Base-by-base conservation (phyloP, 495 filamentous ascomycete species). In the Viridothelium virens region DNA sequence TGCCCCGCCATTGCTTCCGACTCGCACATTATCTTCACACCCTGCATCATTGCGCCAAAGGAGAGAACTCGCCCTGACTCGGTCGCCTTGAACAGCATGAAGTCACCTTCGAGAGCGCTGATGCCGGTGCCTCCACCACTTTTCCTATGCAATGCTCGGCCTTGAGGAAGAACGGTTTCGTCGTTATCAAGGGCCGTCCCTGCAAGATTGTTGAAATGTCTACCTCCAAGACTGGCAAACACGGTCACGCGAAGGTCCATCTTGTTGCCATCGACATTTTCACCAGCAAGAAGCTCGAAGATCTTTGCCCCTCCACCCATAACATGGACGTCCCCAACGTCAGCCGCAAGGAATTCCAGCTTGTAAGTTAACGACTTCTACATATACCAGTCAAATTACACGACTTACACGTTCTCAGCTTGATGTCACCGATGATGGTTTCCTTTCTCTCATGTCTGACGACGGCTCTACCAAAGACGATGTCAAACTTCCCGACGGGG, bases 121-220 rank as follows among this genome's bases (percentile, higher is more conserved):
- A 95, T 82, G 90, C 95, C 74, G 94, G 93, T 79, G 92, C 93
- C 69, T 97, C 95, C 66, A 75, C 82, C 77, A 98, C 94, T 76
- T 96, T 77, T 83, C 94, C 94, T 72, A 93, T 95, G 90, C 94
- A 99, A 84, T 99, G 94, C 81, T 99, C 94, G 80, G 93, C 94
- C 72, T 86, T 99, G 83, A 87, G 94, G 74, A 97, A 99, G 92
- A 94, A 93, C 87, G 94, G 94, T 72, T 86, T 87, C 81, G 94
- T 99, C 81, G 89, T 93, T 74, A 97, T 99, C 82, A 97, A 99
- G 86, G 80, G 83, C 77, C 93, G 94, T 73, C 94, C 94, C 69
- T 99, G 94, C 92, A 97, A 97, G 88, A 99, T 99, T 74, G 90
- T 97, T 78, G 94, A 97, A 76, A 99, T 99, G 94, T 93, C 90